These are phyloP conservation scores for Stevia rebaudiana DNA, from an alignment of 140 eudicot species.

Conservation along the genomic window DNA sequence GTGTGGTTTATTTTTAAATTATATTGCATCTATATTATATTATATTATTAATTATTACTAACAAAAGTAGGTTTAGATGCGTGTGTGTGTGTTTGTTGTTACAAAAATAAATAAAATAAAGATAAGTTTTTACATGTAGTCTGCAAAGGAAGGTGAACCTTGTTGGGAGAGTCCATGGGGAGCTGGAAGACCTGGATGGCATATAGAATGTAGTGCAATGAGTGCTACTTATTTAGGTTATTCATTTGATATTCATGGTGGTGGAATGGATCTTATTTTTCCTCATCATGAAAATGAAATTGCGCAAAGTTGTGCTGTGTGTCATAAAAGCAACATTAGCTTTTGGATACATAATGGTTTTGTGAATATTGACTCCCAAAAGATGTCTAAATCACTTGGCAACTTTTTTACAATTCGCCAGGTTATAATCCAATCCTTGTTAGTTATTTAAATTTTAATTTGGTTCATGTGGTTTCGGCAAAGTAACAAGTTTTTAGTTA, in stretches of 20 bases:
- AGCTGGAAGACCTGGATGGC: conserved; percentile 99
- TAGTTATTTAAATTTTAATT: not conserved
- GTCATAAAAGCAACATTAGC: conserved; percentile 61
- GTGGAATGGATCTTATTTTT: conserved; percentile 97
- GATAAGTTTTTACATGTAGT: conserved; percentile 35
- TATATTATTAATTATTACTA: no score
- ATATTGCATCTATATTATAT: no score
- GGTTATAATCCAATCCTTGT: conserved; percentile 34
- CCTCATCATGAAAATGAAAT: conserved; percentile 99
- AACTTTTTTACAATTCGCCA: conserved; percentile 97
- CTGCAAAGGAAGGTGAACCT: conserved; percentile 94
- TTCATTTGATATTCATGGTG: conserved; percentile 95
- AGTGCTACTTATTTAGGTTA: conserved; percentile 85
- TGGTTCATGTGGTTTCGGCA: not conserved
- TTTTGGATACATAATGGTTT: conserved; percentile 97
- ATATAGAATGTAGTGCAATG: conserved; percentile 98
- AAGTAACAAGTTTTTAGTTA: no score
- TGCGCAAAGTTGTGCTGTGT: conserved; percentile 96
- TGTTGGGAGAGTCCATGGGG: conserved; percentile 99
- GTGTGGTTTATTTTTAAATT: no score
- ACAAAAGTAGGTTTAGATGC: no score
- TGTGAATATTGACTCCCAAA: conserved; percentile 76
- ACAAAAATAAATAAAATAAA: no score
- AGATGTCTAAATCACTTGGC: conserved; percentile 95
- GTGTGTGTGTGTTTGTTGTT: no score